These are phyloP conservation scores for Xylaria scruposa DNA, from an alignment of 495 filamentous ascomycete species.

Conservation along the genomic window DNA sequence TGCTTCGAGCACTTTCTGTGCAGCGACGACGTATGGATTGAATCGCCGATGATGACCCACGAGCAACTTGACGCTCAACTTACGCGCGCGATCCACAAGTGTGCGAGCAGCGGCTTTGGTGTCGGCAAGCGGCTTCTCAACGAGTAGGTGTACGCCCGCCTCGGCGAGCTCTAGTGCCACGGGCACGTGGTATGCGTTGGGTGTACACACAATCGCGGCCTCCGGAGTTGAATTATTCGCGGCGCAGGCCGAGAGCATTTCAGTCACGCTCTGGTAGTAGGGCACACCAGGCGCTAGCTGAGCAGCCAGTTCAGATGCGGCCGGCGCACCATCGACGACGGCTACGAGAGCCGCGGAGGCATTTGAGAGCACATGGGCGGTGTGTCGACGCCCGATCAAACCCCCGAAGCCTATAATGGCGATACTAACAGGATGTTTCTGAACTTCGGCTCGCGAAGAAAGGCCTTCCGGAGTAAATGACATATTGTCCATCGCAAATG, in stretches of 20 bases:
- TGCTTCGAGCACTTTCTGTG: conserved; percentile 50
- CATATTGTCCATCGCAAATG: not conserved
- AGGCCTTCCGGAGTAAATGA: not conserved
- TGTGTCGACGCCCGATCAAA: conserved; percentile 65
- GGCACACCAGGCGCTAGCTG: conserved; percentile 35
- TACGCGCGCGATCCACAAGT: conserved; percentile 26
- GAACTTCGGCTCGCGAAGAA: conserved; percentile 26
- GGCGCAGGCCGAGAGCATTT: conserved; percentile 48
- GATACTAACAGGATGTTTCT: conserved; percentile 32
- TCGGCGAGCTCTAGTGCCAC: conserved; percentile 57
- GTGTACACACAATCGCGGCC: conserved; percentile 66
- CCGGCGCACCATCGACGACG: conserved; percentile 51
- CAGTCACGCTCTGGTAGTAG: conserved; percentile 46
- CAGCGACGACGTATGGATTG: conserved; percentile 61
- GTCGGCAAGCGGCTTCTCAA: conserved; percentile 65
- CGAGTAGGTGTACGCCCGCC: conserved; percentile 59
- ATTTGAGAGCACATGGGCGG: conserved; percentile 56
- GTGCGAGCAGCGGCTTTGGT: conserved; percentile 39
- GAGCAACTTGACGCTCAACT: conserved; percentile 51
- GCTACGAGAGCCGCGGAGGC: conserved; percentile 54
- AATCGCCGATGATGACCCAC: conserved; percentile 68
- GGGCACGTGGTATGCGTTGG: conserved; percentile 63
- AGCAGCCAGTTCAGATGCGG: conserved; percentile 4
- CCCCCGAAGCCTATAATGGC: conserved; percentile 61
- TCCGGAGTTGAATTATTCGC: conserved; percentile 45